Evolutionary conservation across 2,329 filamentous ascomycete species (phyloP), one percentile per base, ranked within the genome.

Genomic region (Diaporthe humulicola): DNA sequence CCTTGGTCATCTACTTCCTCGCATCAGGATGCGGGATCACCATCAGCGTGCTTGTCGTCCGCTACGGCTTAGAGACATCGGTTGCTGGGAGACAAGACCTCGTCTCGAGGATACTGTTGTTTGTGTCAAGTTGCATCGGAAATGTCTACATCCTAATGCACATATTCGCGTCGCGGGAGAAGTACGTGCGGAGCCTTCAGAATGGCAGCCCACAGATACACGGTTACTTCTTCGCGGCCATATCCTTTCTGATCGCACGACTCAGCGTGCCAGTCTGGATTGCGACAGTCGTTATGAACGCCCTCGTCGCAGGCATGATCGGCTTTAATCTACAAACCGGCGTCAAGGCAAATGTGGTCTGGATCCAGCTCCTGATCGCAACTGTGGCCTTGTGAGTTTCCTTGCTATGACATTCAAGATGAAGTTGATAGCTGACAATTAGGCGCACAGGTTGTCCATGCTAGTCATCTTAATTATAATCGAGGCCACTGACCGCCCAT

Each of bases 61-160:
- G 48, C 70, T 74, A 60, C 30, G 30, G 54, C 17, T 50, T 74
- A 2, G 38, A 66, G 57, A 45, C 57, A 4, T 40, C 36, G 4
- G 8, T 45, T 4, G 40, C 58, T 12, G 73, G 69, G 19, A 56
- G 25, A 14, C 38, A 64, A 8, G 70, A 71, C 52, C 69, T 74
- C 50, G 58, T 72, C 40, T 70, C 73, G 17, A 64, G 73, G 28
- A 60, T 75, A 17, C 45, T 76, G 17, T 30, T 75, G 15, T 75
- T 75, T 28, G 73, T 57, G 1, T 73, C 73, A 5, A 75, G 67
- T 8, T 75, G 73, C 17, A 64, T 75, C n/a, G 42, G 75, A 36
- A 38, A 75, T 17, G 42, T 75, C 36, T 76, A 75, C 45, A 71
- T 76, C 8, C 30, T 75, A 3, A 57, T 76, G 61, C 75, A 76